A percentile compares a stretch with the other conserved stretches of the same genome.
phyloP scores from a whole-genome alignment of 305 asterid species.

The Salvia sclarea region DNA sequence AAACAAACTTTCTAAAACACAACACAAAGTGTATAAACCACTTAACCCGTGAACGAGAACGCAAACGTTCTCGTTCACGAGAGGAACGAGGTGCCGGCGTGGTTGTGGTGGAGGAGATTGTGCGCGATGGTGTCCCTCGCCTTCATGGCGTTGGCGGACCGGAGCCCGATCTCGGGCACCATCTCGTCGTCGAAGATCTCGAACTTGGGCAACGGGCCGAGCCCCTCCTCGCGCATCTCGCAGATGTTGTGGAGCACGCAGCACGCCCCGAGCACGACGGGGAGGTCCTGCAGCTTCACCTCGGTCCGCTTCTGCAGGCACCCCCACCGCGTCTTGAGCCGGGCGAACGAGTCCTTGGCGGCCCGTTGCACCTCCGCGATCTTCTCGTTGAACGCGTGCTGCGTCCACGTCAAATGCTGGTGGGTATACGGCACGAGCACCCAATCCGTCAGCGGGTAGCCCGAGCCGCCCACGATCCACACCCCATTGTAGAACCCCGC shows the following conservation, averaged over 20 bases:
- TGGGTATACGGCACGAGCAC: conserved; percentile 48
- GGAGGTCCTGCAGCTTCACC: conserved; percentile 49
- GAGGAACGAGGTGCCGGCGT: conserved; percentile 48
- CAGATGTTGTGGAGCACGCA: conserved; percentile 51
- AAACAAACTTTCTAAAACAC: conserved; percentile 18
- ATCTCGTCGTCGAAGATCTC: conserved; percentile 47
- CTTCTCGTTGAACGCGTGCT: conserved; percentile 45
- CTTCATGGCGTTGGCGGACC: conserved; percentile 42
- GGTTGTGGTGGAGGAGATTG: conserved; percentile 50
- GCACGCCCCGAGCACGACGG: conserved; percentile 49
- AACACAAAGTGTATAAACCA: conserved; percentile 8
- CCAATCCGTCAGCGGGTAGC: conserved; percentile 49
- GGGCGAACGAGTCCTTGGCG: conserved; percentile 31
- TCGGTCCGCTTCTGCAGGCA: conserved; percentile 46
- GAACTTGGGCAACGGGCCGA: conserved; percentile 20
- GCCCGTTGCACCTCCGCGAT: conserved; percentile 35
- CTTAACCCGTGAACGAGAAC: too few relatives aligned
- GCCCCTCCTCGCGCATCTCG: conserved; percentile 35
- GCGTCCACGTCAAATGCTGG: conserved; percentile 49
- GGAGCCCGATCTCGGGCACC: conserved; percentile 43
- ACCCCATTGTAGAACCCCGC: conserved; percentile 45
- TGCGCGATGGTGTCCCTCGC: conserved; percentile 48
- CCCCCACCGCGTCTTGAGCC: conserved; percentile 42
- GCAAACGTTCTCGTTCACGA: too few relatives aligned
- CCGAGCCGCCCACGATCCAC: conserved; percentile 47